Evolutionary conservation across 306 rosid genomes (phyloP).

Genomic region (Castanea crenata): DNA sequence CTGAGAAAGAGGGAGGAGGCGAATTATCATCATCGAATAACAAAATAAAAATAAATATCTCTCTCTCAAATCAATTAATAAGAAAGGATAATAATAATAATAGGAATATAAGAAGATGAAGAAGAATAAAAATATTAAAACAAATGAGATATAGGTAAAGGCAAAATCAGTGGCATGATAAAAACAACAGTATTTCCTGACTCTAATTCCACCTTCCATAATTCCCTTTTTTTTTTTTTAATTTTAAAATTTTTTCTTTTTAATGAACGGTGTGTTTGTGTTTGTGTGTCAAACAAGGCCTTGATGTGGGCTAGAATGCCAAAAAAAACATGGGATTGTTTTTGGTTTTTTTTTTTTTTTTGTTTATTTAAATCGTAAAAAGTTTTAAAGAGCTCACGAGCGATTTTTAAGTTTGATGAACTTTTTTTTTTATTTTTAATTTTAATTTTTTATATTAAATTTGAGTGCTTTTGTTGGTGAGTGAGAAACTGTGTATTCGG

Average conservation of each 20-base stretch:
- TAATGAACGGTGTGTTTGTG: constrained; percentile 45
- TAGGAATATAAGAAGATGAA: constrained; percentile 19
- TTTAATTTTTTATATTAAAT: constrained; percentile 10
- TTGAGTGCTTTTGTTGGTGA: background rate
- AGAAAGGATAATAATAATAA: constrained; percentile 38
- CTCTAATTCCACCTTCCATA: constrained; percentile 71
- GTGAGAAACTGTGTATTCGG: constrained; percentile 18
- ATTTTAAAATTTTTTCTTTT: constrained; percentile 1
- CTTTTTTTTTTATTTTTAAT: constrained; percentile 22
- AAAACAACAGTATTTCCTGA: constrained; percentile 57
- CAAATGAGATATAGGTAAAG: constrained; percentile 35
- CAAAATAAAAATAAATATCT: constrained; percentile 29
- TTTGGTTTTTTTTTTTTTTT: background rate
- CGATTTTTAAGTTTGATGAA: constrained; percentile 34
- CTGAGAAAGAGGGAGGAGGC: constrained; percentile 38
- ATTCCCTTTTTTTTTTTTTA: constrained; percentile 27
- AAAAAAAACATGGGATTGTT: constrained; percentile 15
- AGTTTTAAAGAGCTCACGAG: background rate
- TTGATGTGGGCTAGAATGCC: constrained; percentile 15
- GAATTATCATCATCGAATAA: constrained; percentile 56
- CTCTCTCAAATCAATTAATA: constrained; percentile 24
- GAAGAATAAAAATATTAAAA: constrained; percentile 43
- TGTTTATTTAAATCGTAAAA: background rate
- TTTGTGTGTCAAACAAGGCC: constrained; percentile 43
- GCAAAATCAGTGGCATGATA: constrained; percentile 39